Percentiles rank a stretch among this genome's conserved stretches.
Evolutionary conservation across 2,329 filamentous ascomycete species (phyloP).

Genomic region (Diaporthe australafricana): DNA sequence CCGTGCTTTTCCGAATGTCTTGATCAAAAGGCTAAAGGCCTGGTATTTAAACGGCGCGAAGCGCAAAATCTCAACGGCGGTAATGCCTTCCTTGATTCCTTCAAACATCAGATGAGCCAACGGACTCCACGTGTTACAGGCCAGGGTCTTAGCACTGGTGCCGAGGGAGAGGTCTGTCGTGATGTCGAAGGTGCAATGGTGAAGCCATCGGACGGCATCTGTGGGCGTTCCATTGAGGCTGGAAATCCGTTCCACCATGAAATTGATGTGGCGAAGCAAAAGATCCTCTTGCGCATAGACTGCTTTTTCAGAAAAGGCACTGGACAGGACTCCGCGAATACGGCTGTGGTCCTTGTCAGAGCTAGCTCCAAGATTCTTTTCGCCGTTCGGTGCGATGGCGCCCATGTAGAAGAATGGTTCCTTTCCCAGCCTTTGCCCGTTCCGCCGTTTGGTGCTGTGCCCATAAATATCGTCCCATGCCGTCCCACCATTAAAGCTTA

Average conservation of each 20-base stretch:
- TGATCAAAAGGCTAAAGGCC: neutral
- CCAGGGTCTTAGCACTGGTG: neutral
- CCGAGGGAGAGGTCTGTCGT: slow-evolving; percentile 41
- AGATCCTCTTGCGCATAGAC: slow-evolving; percentile 1
- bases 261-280: neutral
- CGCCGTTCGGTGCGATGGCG: slow-evolving; percentile 12
- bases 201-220: slow-evolving; percentile 47
- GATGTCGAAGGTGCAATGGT: slow-evolving; percentile 49
- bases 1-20: neutral
- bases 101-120: slow-evolving; percentile 13
- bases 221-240: slow-evolving; percentile 22
- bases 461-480: slow-evolving; percentile 16
- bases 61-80: slow-evolving; percentile 9
- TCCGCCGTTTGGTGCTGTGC: neutral
- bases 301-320: slow-evolving; percentile 1
- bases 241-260: slow-evolving; percentile 1
- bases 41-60: slow-evolving; percentile 4
- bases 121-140: slow-evolving; percentile 13
- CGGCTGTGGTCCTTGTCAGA: slow-evolving; percentile 16
- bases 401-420: slow-evolving; percentile 16
- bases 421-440: slow-evolving; percentile 1
- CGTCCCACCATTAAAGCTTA: neutral
- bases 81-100: slow-evolving; percentile 9
- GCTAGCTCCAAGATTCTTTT: slow-evolving; percentile 19
- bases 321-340: slow-evolving; percentile 14